Evolutionary conservation across 352 stramenopile species (phyloP).

Genomic region (Globisporangium ultimum): DNA sequence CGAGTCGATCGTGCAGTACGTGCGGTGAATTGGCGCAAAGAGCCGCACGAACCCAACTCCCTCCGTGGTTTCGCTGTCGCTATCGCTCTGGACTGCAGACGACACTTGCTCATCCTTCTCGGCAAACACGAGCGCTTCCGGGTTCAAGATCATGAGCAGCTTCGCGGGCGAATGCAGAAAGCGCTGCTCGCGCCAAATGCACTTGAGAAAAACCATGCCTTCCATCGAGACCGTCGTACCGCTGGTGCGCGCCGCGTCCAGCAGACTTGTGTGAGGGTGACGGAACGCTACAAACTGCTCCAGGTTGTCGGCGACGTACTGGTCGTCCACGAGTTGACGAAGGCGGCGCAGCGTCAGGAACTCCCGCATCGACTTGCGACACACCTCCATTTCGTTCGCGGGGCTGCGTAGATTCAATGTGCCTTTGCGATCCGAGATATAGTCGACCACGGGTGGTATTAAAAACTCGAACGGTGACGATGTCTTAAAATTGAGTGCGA

Average conservation of each 20-base stretch:
- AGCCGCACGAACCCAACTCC: constrained; percentile 38
- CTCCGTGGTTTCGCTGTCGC: constrained; percentile 25
- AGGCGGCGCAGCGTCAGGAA: constrained; percentile 65
- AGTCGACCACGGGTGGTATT: constrained; percentile 29
- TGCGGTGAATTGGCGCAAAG: constrained; percentile 69
- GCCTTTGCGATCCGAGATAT: constrained; percentile 18
- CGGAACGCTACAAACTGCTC: constrained; percentile 52
- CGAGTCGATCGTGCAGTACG: constrained; percentile 60
- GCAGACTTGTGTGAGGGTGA: constrained; percentile 49
- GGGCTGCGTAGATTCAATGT: constrained; percentile 48
- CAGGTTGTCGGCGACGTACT: constrained; percentile 41
- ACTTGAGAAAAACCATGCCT: constrained; percentile 69
- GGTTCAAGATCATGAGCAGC: constrained; percentile 71
- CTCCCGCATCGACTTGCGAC: constrained; percentile 61
- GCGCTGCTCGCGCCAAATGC: constrained; percentile 75
- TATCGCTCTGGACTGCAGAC: constrained; percentile 6
- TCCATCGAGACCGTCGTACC: constrained; percentile 31
- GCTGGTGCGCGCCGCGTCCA: constrained; percentile 23
- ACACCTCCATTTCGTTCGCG: constrained; percentile 68
- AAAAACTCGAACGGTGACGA: constrained; percentile 71
- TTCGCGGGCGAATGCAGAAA: constrained; percentile 59
- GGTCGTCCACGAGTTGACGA: constrained; percentile 43
- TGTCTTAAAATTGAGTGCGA: constrained; percentile 48
- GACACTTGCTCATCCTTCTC: constrained; percentile 26
- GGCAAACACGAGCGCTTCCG: constrained; percentile 65